These are phyloP conservation scores for Vanderwaltozyma tropicalis DNA, from an alignment of 805 yeast genomes.

Conservation along the genomic window DNA sequence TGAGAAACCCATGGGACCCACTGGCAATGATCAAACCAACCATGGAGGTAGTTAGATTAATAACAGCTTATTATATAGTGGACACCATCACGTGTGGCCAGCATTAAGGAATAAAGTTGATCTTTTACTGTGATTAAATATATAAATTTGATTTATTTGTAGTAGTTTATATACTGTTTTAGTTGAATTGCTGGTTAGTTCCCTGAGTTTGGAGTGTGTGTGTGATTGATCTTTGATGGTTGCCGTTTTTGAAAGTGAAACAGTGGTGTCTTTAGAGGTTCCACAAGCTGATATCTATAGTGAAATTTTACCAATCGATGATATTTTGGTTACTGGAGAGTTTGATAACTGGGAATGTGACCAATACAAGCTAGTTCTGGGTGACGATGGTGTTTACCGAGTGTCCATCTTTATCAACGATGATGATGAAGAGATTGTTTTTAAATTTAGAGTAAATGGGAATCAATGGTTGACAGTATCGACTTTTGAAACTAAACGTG, in stretches of 20 bases:
- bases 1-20: too few species aligned
- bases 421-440: slow-evolving; percentile 8
- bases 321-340: slow-evolving; percentile 21
- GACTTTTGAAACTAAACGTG: slow-evolving; percentile 17
- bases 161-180: too few species aligned
- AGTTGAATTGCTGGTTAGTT: too few species aligned
- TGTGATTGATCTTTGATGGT: neutral
- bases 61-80: too few species aligned
- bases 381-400: slow-evolving; percentile 7
- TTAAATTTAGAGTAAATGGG: slow-evolving; percentile 20
- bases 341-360: slow-evolving; percentile 21
- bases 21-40: too few species aligned
- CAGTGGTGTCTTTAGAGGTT: neutral
- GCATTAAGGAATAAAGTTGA: too few species aligned
- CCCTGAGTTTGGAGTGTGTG: neutral
- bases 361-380: slow-evolving; percentile 8
- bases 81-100: too few species aligned
- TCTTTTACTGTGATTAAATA: too few species aligned
- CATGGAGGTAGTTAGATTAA: too few species aligned
- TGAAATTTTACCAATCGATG: neutral
- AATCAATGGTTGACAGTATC: slow-evolving; percentile 19
- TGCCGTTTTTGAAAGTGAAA: neutral
- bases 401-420: slow-evolving; percentile 11
- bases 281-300: neutral
- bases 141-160: too few species aligned